These are phyloP conservation scores for Trametes polyzona DNA, from an alignment of 1,284 basidiomycete species.

Conservation along the genomic window DNA sequence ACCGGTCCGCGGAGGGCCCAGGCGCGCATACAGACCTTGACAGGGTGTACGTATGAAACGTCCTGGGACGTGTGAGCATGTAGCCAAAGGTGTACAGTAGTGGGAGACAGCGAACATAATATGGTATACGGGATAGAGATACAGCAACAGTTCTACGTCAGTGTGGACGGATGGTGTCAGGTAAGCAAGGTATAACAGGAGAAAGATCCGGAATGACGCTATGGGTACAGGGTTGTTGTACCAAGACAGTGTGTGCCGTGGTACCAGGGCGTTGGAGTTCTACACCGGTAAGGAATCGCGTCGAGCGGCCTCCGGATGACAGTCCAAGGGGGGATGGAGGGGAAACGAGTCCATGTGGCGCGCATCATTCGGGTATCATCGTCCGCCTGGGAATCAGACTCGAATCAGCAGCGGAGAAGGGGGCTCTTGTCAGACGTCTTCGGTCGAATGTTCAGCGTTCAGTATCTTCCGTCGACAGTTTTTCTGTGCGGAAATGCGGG, in stretches of 20 bases:
- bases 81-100: background rate
- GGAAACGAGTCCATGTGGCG: slow-evolving; percentile 14
- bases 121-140: background rate
- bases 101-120: background rate
- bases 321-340: background rate
- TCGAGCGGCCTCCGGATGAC: slow-evolving; percentile 1
- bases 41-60: background rate
- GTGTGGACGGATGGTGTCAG: background rate
- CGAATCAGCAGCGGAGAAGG: slow-evolving; percentile 5
- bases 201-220: background rate
- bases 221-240: background rate
- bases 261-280: background rate
- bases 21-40: background rate
- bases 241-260: background rate
- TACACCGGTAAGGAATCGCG: background rate
- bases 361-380: slow-evolving; percentile 22
- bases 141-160: background rate
- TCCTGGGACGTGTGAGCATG: background rate
- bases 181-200: background rate
- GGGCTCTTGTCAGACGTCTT: slow-evolving; percentile 3
- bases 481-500: slow-evolving; percentile 7
- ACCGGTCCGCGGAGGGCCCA: too few relatives aligned
- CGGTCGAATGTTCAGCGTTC: slow-evolving; percentile 15
- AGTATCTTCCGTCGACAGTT: slow-evolving; percentile 13
- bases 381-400: slow-evolving; percentile 18